Percentiles rank a stretch among this genome's conserved stretches.
phyloP scores from a whole-genome alignment of 1,284 basidiomycete species.

The Ceratobasidium sp. region DNA sequence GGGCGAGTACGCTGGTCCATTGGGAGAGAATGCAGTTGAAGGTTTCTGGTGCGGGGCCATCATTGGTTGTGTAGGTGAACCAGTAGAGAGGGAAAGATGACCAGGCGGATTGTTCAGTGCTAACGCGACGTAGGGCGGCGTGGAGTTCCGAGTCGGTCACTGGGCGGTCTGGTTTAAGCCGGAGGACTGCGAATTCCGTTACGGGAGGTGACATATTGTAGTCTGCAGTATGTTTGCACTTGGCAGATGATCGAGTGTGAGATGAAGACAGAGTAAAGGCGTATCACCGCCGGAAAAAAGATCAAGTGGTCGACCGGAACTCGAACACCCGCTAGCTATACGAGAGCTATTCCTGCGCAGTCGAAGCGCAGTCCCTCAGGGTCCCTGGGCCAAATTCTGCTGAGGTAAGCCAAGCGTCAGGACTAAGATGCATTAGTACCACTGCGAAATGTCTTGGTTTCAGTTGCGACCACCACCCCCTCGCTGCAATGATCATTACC shows the following conservation, averaged over 20 bases:
- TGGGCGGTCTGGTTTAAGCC: conserved; percentile 5
- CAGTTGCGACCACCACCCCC: conserved; percentile 24
- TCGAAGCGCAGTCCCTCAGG: conserved; percentile 7
- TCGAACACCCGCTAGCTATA: background rate
- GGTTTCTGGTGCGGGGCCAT: conserved; percentile 19
- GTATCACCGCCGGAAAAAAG: conserved; percentile 1
- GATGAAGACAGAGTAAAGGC: too few relatives aligned
- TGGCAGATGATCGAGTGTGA: background rate
- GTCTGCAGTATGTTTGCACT: background rate
- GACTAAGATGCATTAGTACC: background rate
- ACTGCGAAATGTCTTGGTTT: background rate
- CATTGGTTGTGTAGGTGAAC: conserved; percentile 26
- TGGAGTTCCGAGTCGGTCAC: conserved; percentile 4
- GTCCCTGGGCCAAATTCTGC: background rate
- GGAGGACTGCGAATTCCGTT: conserved; percentile 28
- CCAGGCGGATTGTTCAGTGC: conserved; percentile 33
- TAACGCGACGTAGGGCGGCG: conserved; percentile 15
- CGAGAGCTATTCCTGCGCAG: background rate
- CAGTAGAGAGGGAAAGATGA: conserved; percentile 33
- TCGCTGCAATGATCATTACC: conserved; percentile 33
- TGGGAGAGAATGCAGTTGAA: conserved; percentile 37
- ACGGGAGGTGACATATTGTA: conserved; percentile 23
- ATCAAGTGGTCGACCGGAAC: background rate
- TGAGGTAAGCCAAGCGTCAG: background rate
- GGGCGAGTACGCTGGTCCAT: conserved; percentile 29